Conservation (phyloP, 495 filamentous ascomycete species). For the Talaromyces thailandensis region DNA sequence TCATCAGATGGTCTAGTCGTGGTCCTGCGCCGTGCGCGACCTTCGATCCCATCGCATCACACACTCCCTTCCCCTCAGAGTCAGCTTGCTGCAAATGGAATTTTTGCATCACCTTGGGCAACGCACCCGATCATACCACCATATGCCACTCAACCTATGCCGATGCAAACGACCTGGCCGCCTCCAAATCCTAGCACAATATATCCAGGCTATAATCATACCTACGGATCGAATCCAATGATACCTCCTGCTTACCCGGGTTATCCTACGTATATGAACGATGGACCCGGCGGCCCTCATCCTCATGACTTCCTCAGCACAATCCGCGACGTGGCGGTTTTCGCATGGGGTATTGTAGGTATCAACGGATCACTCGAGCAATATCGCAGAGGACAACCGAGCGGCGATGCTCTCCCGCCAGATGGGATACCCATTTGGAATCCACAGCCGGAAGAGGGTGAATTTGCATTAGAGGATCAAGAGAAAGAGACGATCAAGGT, state of each 20-base stretch:
- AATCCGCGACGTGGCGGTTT: constrained; percentile 76
- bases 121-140: constrained; percentile 44
- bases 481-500: background rate
- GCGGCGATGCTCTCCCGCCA: constrained; percentile 48
- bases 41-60: constrained; percentile 47
- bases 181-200: constrained; percentile 1
- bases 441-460: constrained; percentile 8
- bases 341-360: constrained; percentile 71
- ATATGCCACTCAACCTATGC: constrained; percentile 6
- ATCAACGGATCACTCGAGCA: constrained; percentile 70
- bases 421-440: constrained; percentile 50
- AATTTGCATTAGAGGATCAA: background rate
- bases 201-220: background rate
- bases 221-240: constrained; percentile 1
- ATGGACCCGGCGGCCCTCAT: constrained; percentile 36
- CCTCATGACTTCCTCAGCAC: constrained; percentile 61
- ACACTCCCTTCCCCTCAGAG: constrained; percentile 25
- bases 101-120: constrained; percentile 75
- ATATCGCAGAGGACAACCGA: constrained; percentile 52
- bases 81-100: constrained; percentile 44
- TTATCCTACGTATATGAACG: background rate
- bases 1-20: constrained; percentile 86
- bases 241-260: background rate
- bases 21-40: constrained; percentile 66
- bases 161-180: constrained; percentile 17